Evolutionary conservation across 2,329 filamentous ascomycete genomes (phyloP).

Genomic region (Exophiala mesophila): DNA sequence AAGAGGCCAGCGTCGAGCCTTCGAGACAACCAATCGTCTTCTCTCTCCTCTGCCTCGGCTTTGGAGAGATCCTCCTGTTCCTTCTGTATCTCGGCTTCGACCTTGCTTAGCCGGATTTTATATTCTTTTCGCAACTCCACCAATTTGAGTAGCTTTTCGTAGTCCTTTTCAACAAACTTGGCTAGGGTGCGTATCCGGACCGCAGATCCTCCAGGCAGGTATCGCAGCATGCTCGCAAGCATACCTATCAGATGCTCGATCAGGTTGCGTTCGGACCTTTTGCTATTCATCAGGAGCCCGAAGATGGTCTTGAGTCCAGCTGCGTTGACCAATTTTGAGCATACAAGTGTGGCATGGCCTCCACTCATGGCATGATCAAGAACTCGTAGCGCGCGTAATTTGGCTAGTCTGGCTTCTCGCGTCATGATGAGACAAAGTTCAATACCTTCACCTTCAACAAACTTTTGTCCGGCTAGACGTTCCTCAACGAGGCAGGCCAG

Average conservation of each 20-base stretch:
- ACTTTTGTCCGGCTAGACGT: slow-evolving; percentile 67
- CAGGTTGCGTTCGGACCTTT: slow-evolving; percentile 54
- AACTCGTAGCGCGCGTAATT: slow-evolving; percentile 69
- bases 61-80: slow-evolving; percentile 53
- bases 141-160: slow-evolving; percentile 73
- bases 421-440: slow-evolving; percentile 91
- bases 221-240: slow-evolving; percentile 74
- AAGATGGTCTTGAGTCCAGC: slow-evolving; percentile 83
- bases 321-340: slow-evolving; percentile 71
- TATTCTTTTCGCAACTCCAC: slow-evolving; percentile 69
- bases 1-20: slow-evolving; percentile 81
- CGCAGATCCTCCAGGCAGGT: slow-evolving; percentile 70
- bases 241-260: slow-evolving; percentile 80
- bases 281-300: slow-evolving; percentile 47
- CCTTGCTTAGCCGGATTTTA: slow-evolving; percentile 54
- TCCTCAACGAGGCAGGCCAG: slow-evolving; percentile 77
- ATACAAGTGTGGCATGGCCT: slow-evolving; percentile 56
- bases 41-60: slow-evolving; percentile 58
- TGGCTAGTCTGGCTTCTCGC: slow-evolving; percentile 79
- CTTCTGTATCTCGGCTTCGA: slow-evolving; percentile 61
- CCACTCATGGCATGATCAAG: slow-evolving; percentile 75
- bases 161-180: slow-evolving; percentile 94
- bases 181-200: slow-evolving; percentile 77
- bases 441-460: slow-evolving; percentile 84
- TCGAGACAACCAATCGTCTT: slow-evolving; percentile 67